Conservation (phyloP, 805 yeast genomes). For the Jamesozyma gamospora region DNA sequence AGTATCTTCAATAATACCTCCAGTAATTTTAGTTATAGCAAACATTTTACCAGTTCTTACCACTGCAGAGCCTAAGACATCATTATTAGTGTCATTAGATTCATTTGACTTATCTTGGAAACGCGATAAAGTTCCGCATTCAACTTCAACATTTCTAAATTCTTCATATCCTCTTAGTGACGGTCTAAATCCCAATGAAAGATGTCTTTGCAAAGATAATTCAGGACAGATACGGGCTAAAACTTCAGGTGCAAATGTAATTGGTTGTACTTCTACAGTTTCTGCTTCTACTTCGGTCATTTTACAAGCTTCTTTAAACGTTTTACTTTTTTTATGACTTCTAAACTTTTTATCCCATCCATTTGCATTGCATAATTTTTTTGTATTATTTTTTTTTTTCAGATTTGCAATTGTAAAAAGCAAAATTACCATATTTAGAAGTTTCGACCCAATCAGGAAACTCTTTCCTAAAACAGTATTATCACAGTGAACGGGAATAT, state of each 20-base stretch:
- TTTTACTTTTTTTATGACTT: neutral
- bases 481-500: too few species aligned
- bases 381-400: too few species aligned
- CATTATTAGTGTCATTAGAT: slow-evolving; percentile 9
- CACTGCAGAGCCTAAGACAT: slow-evolving; percentile 56
- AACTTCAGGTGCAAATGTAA: slow-evolving; percentile 71
- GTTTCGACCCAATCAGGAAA: too few species aligned
- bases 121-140: slow-evolving; percentile 33
- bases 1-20: slow-evolving; percentile 53
- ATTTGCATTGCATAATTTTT: too few species aligned
- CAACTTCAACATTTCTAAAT: slow-evolving; percentile 47
- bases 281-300: slow-evolving; percentile 8
- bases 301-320: neutral
- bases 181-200: slow-evolving; percentile 69
- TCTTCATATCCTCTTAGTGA: slow-evolving; percentile 61
- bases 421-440: too few species aligned
- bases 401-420: too few species aligned
- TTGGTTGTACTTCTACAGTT: slow-evolving; percentile 31
- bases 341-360: too few species aligned
- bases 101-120: slow-evolving; percentile 25
- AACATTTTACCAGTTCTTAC: slow-evolving; percentile 63
- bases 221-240: slow-evolving; percentile 82
- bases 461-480: too few species aligned
- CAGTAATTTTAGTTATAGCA: slow-evolving; percentile 60
- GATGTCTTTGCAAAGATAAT: slow-evolving; percentile 65